Evolutionary conservation across 1,284 basidiomycete species (phyloP).

Genomic region (Cryptococcus sp.): DNA sequence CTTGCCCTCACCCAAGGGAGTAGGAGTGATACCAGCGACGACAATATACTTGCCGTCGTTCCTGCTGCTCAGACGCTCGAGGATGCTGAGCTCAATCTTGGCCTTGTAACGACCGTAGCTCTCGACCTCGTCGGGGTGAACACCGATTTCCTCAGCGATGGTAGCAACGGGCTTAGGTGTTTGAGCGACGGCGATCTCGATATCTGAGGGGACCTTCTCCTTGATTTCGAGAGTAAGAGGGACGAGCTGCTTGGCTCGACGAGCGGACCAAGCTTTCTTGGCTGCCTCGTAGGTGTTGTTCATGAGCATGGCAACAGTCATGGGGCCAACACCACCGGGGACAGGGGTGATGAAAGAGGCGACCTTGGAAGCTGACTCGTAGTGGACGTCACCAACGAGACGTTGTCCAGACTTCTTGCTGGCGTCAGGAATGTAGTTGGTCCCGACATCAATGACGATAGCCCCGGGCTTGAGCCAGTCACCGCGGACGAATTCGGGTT

Average conservation of each 20-base stretch:
- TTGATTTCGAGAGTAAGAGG: conserved; percentile 64
- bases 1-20: conserved; percentile 97
- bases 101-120: conserved; percentile 96
- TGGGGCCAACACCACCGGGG: conserved; percentile 96
- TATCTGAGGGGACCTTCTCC: conserved; percentile 87
- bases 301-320: conserved; percentile 99
- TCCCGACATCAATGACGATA: conserved; percentile 94
- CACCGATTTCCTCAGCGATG: conserved; percentile 85
- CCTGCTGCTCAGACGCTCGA: conserved; percentile 81
- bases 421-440: conserved; percentile 89
- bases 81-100: conserved; percentile 87
- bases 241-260: conserved; percentile 65
- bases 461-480: conserved; percentile 95
- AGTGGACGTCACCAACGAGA: conserved; percentile 95
- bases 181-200: conserved; percentile 94
- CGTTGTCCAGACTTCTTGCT: conserved; percentile 95
- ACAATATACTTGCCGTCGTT: conserved; percentile 97
- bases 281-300: conserved; percentile 88
- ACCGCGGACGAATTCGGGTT: conserved; percentile 85
- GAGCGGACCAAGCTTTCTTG: conserved; percentile 72
- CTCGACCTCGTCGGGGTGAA: conserved; percentile 85
- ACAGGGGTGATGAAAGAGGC: conserved; percentile 95
- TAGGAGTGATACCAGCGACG: conserved; percentile 96
- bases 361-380: conserved; percentile 69
- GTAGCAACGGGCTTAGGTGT: conserved; percentile 84